Evolutionary conservation across 345 rosid species (phyloP), one percentile per base, ranked within the genome.

Genomic region (Eucalyptus dawsonii): DNA sequence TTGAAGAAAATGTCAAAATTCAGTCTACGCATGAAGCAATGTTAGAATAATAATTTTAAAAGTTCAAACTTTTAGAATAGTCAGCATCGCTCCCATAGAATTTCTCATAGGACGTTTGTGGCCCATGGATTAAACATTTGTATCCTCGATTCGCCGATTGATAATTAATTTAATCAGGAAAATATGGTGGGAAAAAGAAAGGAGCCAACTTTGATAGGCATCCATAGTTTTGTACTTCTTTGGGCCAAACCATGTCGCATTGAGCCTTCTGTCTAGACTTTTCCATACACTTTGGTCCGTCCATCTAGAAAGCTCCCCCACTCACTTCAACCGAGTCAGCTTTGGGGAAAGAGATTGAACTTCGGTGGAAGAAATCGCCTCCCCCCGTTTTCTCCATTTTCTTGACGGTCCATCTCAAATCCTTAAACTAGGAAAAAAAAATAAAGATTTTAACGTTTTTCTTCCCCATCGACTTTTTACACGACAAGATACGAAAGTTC

Each of bases 21-120:
- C 1, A 56, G 1, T 1, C 0, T 24, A 9, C 1, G 6, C 2
- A 12, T 56, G 29, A 56, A 22, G 13, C 6, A 3, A 24, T 56
- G 5, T 56, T 5, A 4, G 1, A 56, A 56, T 56, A 56, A 56
- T 56, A 56, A 4, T 24, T 22, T 56, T 4, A 56, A 10, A 56
- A 56, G 2, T 56, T 56, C 10, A 56, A 56, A 11, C 1, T 24
- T 5, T 56, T 56, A 56, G 62, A 56, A 56, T 10, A 56, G 6
- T 22, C 2, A 25, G 13, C 2, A 25, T 0, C 5, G 25, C 58
- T 53, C 62, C 62, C 29, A 56, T 0, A 56, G 14, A 56, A 56
- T 56, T 53, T 53, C 3, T 56, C 12, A 22, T 0, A 0, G 3
- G 62, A 56, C 6, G 14, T 14, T 21, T 1, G 2, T n/a, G 11